These are phyloP conservation scores for Chlamydomonas incerta DNA, from an alignment of 139 green algal species.

Conservation along the genomic window DNA sequence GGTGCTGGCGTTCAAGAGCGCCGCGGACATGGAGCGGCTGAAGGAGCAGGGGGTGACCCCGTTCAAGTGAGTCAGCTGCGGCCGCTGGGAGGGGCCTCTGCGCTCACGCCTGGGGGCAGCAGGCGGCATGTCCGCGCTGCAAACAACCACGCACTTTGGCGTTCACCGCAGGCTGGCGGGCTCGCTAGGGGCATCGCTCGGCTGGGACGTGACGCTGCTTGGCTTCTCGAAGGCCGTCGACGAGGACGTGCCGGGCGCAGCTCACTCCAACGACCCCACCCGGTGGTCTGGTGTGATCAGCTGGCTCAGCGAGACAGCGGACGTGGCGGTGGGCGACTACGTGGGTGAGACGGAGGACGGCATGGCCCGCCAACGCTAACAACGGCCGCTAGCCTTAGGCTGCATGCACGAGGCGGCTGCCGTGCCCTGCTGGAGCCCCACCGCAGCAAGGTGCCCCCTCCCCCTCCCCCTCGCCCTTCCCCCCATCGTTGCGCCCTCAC, in stretches of 20 bases:
- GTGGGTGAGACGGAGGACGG: not conserved
- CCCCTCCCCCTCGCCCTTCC: not conserved
- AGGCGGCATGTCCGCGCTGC: too few species aligned
- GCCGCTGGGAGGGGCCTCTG: too few species aligned
- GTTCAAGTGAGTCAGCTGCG: not conserved
- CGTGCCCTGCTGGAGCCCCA: too few species aligned
- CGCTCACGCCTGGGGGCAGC: not conserved
- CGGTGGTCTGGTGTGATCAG: not conserved
- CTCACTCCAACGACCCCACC: not conserved
- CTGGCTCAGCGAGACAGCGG: not conserved
- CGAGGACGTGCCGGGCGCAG: not conserved
- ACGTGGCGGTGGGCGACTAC: not conserved
- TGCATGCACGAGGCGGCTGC: too few species aligned
- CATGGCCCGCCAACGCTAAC: too few species aligned
- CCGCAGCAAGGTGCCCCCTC: too few species aligned
- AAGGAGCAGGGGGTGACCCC: not conserved
- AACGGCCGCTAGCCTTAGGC: not conserved
- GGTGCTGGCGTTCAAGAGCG: not conserved
- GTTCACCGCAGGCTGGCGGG: not conserved
- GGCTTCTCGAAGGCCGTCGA: not conserved
- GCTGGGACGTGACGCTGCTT: not conserved
- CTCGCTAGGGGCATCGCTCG: not conserved
- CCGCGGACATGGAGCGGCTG: not conserved
- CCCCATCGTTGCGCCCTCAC: not conserved
- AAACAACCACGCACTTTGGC: not conserved